Conservation (phyloP, 2,329 filamentous ascomycete species). For the Diplodia seriata region DNA sequence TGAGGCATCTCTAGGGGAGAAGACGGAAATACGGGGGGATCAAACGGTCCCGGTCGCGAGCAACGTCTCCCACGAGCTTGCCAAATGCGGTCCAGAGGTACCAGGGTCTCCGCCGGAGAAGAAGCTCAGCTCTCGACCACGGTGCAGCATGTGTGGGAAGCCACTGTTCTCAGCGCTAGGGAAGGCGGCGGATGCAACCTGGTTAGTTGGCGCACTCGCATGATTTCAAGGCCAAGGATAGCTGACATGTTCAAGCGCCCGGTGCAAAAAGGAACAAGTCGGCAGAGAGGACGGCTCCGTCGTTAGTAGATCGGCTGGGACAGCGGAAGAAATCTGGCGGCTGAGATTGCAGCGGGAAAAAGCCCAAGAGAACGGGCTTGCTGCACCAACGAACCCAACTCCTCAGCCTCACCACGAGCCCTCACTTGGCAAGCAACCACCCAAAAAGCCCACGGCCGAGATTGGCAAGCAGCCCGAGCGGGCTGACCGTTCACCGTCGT, state of each 20-base stretch:
- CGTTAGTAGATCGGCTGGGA: not conserved
- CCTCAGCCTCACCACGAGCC: not conserved
- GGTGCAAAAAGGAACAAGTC: constrained; percentile 1
- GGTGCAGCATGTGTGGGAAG: constrained; percentile 12
- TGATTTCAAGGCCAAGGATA: not conserved
- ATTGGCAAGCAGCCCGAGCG: not conserved
- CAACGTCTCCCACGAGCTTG: not conserved
- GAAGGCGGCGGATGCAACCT: constrained; percentile 2
- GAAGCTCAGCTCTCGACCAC: not conserved
- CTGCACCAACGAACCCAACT: not conserved
- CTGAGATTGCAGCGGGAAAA: not conserved
- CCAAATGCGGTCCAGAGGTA: not conserved
- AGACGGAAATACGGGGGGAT: not conserved
- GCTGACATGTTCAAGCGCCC: not conserved
- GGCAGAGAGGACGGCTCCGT: not conserved
- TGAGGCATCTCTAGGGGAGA: not conserved
- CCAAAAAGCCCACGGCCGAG: not conserved
- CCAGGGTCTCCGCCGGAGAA: not conserved
- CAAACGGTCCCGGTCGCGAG: not conserved
- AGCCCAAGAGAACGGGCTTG: not conserved
- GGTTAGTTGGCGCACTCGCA: not conserved
- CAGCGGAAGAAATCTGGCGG: constrained; percentile 17
- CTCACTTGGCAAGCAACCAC: not conserved
- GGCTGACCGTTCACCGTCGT: not conserved
- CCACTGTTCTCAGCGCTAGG: not conserved